A percentile compares a stretch with the other conserved stretches of the same genome.
Evolutionary conservation across 306 rosid genomes (phyloP).

Genomic region (Gleditsia sinensis): DNA sequence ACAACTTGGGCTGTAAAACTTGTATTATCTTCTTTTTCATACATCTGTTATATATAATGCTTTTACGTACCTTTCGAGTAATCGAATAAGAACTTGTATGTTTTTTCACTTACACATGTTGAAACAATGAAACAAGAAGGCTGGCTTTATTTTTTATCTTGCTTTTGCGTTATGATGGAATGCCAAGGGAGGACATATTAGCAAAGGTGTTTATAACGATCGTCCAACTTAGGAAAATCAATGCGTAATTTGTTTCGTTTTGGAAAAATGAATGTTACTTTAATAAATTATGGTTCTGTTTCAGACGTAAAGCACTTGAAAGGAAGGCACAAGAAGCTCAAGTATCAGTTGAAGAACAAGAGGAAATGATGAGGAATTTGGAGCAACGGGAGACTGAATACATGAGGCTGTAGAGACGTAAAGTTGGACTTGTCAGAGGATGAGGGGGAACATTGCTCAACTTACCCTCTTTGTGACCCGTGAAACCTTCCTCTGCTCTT

Average conservation of each 20-base stretch:
- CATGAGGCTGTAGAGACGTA: slow-evolving; percentile 94
- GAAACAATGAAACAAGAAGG: not conserved
- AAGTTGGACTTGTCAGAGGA: slow-evolving; percentile 91
- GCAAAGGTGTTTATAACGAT: not conserved
- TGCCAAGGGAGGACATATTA: not conserved
- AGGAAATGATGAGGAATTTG: slow-evolving; percentile 90
- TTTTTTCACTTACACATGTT: not conserved
- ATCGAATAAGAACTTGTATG: not conserved
- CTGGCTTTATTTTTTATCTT: not conserved
- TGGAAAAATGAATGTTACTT: not conserved
- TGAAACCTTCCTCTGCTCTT: no score
- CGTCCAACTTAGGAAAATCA: not conserved
- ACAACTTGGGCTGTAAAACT: no score
- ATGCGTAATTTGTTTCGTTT: not conserved
- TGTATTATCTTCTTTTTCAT: no score
- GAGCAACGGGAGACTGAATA: slow-evolving; percentile 89
- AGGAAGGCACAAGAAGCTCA: slow-evolving; percentile 85
- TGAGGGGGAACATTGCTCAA: no score
- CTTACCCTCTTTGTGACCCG: no score
- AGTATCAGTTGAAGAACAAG: slow-evolving; percentile 81
- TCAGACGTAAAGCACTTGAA: slow-evolving; percentile 81
- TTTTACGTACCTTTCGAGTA: not conserved
- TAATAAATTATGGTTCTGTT: slow-evolving; percentile 29
- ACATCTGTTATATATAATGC: not conserved
- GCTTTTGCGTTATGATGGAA: not conserved